Base-by-base conservation (phyloP, 2,329 filamentous ascomycete genomes). In the Penicillium brasilianum region DNA sequence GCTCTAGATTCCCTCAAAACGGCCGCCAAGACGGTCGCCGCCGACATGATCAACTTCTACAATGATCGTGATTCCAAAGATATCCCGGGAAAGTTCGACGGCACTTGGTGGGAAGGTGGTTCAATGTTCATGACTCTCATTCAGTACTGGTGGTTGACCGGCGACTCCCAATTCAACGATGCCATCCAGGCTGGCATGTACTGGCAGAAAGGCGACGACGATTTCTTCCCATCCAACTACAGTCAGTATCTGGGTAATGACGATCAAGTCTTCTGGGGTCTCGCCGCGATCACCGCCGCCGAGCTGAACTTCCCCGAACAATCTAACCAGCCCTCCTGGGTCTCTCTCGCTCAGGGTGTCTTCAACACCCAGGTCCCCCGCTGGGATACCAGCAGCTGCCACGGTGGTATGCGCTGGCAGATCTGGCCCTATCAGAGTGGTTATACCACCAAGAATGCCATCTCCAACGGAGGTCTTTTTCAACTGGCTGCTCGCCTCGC, bases 91-190 rank as follows among this genome's bases (percentile, higher is more conserved):
- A 74, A 78, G 55, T 62, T 80, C 3, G 71, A 73, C 25, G 76
- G 72, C 22, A 77, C 76, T 16, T 76, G 78, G 72, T 93, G 88
- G 91, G 89, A 90, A 77, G 89, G 83, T 11, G 90, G 90, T 55
- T 90, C 90, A 59, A 87, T 93, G 81, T 86, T 85, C 70, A 85
- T 84, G 60, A 82, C 89, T 2, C 80, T 95, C 64, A 82, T 96
- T 56, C 90, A 95, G 70, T 95, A 95, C 75, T 96, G 91, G 90
- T 90, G 88, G 72, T 91, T 92, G 73, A 94, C 91, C 0, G 88
- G 88, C 20, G 90, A 94, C 71, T 78, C 83, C 4, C 83, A 84
- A 36, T 95, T 90, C 78, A 93, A 93, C 72, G 79, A 87, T 16
- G 78, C 91, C 37, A 85, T 87, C 16, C 83, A 82, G 37, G 82